Base-by-base conservation (phyloP, 1,284 basidiomycete species). In the Fistulinella cinereoalba region DNA sequence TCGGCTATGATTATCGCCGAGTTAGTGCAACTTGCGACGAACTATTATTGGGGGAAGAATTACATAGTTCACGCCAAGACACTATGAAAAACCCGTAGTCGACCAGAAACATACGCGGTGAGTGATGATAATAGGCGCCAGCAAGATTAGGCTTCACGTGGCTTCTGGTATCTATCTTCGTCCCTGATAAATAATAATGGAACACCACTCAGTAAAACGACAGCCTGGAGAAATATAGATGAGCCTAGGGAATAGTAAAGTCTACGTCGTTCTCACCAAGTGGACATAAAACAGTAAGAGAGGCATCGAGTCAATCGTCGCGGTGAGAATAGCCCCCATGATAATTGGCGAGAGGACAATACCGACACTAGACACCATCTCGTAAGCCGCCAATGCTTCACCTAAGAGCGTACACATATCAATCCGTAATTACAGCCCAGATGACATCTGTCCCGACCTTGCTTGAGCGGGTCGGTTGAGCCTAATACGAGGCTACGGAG, bases 401-500 rank as follows among this genome's bases (percentile, higher is more conserved):
- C 38, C 38, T 39, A 39, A 12, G 11, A 15, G 18, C 8, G 3
- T 11, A 21, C 8, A 10, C 10, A 21, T 19, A 36, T 10, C 34
- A 11, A 13, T 32, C 31, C 9, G 7, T 3, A 7, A 21, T 19
- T 3, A 7, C 19, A 11, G 3, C 10, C 18, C 19, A 10, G 19
- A 36, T 5, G 9, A 33, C 5, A 3, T 4, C 8, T 9, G 15
- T 33, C 28, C 28, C 5, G 6, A 29, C 28, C 15, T 29, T 29
- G 28, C 11, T 29, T 29, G 28, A 29, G 44, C 6, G 67, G 68
- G 13, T 64, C 56, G 1, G 68, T 62, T 0, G 68, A 66, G 10
- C 62, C 58, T 13, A 49, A 60, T 2, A 57, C 61, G 2, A 70
- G 43, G 43, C 68, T 67, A 7, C 57, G 55, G 21, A 58, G 15